phyloP scores from a whole-genome alignment of 371 early-diverging fungal genomes.

The Mucor indicus region DNA sequence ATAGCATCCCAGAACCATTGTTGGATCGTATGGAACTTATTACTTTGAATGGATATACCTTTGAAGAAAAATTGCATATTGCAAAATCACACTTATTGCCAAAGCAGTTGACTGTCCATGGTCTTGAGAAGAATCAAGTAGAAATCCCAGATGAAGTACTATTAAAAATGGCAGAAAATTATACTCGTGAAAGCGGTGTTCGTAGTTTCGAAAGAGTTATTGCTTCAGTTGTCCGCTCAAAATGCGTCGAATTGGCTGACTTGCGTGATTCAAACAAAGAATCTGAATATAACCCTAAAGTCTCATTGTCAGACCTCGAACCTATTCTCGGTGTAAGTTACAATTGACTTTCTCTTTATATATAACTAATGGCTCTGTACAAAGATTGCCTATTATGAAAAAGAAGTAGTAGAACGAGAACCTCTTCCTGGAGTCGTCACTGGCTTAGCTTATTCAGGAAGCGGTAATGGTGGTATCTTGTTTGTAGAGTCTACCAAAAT shows the following conservation, averaged over 20 bases:
- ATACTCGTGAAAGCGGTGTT: conserved; percentile 86
- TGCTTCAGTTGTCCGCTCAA: conserved; percentile 67
- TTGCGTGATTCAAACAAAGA: conserved; percentile 25
- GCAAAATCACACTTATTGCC: conserved; percentile 55
- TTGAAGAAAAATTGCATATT: conserved; percentile 71
- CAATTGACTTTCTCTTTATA: too few relatives aligned
- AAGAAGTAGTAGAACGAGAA: conserved; percentile 69
- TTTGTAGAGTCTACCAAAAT: conserved; percentile 80
- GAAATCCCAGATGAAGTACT: conserved; percentile 51
- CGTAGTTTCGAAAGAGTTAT: conserved; percentile 74
- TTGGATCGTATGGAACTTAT: conserved; percentile 89
- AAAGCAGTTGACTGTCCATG: conserved; percentile 71
- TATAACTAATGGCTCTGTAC: too few relatives aligned
- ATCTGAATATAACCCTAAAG: conserved; percentile 5
- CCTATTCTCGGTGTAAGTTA: conserved; percentile 61
- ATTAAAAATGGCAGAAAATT: conserved; percentile 63
- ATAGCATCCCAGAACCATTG: conserved; percentile 76
- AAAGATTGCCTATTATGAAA: conserved; percentile 39
- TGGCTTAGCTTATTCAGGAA: conserved; percentile 79
- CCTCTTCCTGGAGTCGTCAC: conserved; percentile 77
- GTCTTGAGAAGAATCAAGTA: conserved; percentile 51
- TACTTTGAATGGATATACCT: conserved; percentile 79
- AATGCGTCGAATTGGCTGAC: conserved; percentile 70
- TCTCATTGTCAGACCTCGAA: conserved; percentile 39
- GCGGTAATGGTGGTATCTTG: conserved; percentile 76